Conservation (phyloP, 371 early-diverging fungal species). For the Mucor irregularis region DNA sequence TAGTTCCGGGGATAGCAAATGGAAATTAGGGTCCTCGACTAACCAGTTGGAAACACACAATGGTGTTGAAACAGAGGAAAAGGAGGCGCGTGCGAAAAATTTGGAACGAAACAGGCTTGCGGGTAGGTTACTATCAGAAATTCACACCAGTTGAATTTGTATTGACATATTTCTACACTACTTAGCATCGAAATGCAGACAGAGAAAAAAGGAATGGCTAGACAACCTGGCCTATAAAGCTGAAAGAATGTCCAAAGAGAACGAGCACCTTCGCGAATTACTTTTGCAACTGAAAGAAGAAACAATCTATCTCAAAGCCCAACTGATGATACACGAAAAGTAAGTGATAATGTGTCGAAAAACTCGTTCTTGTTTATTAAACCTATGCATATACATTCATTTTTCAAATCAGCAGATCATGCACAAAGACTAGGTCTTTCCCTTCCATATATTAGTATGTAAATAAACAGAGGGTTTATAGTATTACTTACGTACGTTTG, state of each 20-base stretch:
- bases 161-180: neutral
- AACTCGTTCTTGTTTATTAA: too few relatives aligned
- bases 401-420: too few relatives aligned
- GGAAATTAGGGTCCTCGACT: too few relatives aligned
- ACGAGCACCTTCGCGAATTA: conserved; percentile 2
- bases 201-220: conserved; percentile 19
- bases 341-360: too few relatives aligned
- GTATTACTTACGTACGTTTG: too few relatives aligned
- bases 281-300: conserved; percentile 14
- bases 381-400: too few relatives aligned
- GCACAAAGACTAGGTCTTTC: too few relatives aligned
- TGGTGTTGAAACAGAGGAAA: neutral
- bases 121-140: conserved; percentile 2
- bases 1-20: too few relatives aligned
- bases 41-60: too few relatives aligned
- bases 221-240: conserved; percentile 4
- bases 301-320: neutral
- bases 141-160: too few relatives aligned
- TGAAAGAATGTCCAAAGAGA: conserved; percentile 11
- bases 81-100: neutral
- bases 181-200: conserved; percentile 16
- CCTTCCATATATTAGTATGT: too few relatives aligned
- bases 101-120: conserved; percentile 12
- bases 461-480: too few relatives aligned
- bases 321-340: conserved; percentile 8